These are phyloP conservation scores for Sclerotinia sclerotiorum DNA, from an alignment of 2,329 filamentous ascomycete species.

Conservation along the genomic window DNA sequence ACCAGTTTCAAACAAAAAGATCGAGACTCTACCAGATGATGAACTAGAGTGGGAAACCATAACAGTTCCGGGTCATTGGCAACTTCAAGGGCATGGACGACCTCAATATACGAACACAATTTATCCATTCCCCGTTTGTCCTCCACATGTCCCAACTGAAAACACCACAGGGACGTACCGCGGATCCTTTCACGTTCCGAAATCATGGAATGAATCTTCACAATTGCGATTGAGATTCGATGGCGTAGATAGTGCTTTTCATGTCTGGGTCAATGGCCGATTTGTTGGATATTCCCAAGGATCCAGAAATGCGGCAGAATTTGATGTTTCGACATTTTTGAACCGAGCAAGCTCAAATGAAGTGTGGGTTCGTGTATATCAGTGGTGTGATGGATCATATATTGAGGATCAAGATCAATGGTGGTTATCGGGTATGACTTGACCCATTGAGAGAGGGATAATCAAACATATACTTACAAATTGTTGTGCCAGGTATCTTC, in stretches of 20 bases:
- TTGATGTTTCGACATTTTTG: constrained; percentile 60
- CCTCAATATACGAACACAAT: constrained; percentile 67
- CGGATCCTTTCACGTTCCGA: constrained; percentile 49
- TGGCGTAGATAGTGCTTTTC: constrained; percentile 70
- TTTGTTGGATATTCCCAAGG: constrained; percentile 69
- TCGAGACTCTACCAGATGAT: background rate
- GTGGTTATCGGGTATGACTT: constrained; percentile 57
- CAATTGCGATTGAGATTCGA: constrained; percentile 68
- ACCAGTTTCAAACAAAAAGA: background rate
- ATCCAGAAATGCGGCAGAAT: constrained; percentile 66
- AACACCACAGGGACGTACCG: constrained; percentile 57
- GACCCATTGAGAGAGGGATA: background rate
- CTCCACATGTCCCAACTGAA: constrained; percentile 55
- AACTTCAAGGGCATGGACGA: constrained; percentile 63
- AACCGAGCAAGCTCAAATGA: constrained; percentile 50
- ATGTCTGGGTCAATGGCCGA: constrained; percentile 65
- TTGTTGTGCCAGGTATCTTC: constrained; percentile 53
- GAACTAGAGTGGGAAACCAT: constrained; percentile 41
- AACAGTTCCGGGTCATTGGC: constrained; percentile 67
- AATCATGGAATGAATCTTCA: constrained; percentile 40
- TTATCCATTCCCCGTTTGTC: constrained; percentile 64
- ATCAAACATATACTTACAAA: background rate
- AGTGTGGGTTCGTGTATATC: constrained; percentile 65
- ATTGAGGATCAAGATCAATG: constrained; percentile 69
- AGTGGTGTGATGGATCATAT: constrained; percentile 68